phyloP scores from a whole-genome alignment of 2,329 filamentous ascomycete genomes.

The Monosporascus sp. region DNA sequence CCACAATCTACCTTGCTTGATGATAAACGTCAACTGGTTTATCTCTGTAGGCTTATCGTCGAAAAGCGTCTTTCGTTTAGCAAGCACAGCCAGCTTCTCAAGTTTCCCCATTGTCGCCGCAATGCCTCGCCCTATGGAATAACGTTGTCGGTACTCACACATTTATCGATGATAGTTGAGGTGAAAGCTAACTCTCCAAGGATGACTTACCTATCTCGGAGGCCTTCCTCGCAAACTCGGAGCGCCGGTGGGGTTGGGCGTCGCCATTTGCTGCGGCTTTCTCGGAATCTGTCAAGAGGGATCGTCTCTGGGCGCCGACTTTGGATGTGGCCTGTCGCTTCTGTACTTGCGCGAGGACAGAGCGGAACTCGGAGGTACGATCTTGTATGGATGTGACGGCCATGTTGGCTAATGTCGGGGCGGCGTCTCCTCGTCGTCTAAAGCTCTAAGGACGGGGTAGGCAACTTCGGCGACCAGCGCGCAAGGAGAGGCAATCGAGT shows the following conservation, averaged over 20 bases:
- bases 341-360: constrained; percentile 82
- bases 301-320: constrained; percentile 71
- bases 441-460: neutral
- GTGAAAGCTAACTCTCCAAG: neutral
- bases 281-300: constrained; percentile 69
- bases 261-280: constrained; percentile 56
- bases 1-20: constrained; percentile 62
- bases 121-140: constrained; percentile 65
- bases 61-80: constrained; percentile 94
- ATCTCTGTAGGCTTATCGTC: constrained; percentile 96
- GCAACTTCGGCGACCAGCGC: neutral
- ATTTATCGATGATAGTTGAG: too few species aligned
- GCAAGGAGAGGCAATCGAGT: too few species aligned
- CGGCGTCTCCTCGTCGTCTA: neutral
- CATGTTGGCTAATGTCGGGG: constrained; percentile 36
- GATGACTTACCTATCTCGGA: constrained; percentile 58
- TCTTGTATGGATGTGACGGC: constrained; percentile 82
- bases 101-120: constrained; percentile 90
- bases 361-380: constrained; percentile 90
- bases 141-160: neutral
- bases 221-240: constrained; percentile 88
- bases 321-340: constrained; percentile 72
- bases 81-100: constrained; percentile 86
- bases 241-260: constrained; percentile 53
- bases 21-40: constrained; percentile 92